phyloP scores from a whole-genome alignment of 805 yeast species.

The Lachancea lanzarotensis region DNA sequence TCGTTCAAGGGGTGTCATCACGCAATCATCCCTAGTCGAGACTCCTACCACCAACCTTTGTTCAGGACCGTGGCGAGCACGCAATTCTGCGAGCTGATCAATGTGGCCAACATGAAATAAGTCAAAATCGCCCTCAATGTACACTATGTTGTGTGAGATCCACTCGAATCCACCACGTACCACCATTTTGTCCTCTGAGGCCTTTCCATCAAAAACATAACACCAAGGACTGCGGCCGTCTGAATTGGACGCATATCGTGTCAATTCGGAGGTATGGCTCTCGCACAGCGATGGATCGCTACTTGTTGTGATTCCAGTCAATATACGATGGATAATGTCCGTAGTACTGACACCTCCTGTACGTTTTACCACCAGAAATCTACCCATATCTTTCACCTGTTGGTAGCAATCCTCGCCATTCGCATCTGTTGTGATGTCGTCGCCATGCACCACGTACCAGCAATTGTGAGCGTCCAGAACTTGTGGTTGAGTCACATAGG shows the following conservation, averaged over 20 bases:
- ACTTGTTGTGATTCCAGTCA: conserved; percentile 27
- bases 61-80: conserved; percentile 29
- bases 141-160: conserved; percentile 27
- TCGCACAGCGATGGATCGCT: not conserved
- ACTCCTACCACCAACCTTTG: conserved; percentile 52
- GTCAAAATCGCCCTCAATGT: conserved; percentile 84
- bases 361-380: conserved; percentile 84
- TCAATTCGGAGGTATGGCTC: conserved; percentile 14
- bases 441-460: conserved; percentile 95
- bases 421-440: conserved; percentile 95
- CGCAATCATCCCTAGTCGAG: conserved; percentile 64
- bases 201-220: conserved; percentile 43
- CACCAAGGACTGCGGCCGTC: conserved; percentile 52
- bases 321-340: conserved; percentile 85
- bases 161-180: conserved; percentile 18
- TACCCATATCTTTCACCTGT: conserved; percentile 72
- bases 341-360: conserved; percentile 94
- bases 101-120: conserved; percentile 92
- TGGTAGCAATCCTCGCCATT: conserved; percentile 92
- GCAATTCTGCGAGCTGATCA: conserved; percentile 52
- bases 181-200: conserved; percentile 32
- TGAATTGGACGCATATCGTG: conserved; percentile 52
- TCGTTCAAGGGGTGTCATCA: conserved; percentile 84
- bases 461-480: conserved; percentile 73
- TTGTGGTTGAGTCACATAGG: conserved; percentile 79